Evolutionary conservation across 1,284 basidiomycete species (phyloP).

Genomic region (Inonotus hispidus): DNA sequence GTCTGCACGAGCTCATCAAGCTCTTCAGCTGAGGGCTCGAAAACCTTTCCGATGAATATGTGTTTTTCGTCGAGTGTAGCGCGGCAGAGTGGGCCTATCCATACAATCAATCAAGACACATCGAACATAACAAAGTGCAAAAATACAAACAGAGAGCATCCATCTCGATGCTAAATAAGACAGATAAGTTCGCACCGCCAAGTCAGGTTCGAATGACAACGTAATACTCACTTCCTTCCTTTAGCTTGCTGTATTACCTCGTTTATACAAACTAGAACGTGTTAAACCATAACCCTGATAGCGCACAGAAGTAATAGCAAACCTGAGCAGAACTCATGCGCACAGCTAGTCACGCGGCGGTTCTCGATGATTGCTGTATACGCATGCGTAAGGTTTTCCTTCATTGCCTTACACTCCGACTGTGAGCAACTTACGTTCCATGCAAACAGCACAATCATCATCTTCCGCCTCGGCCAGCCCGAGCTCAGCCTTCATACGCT

Average conservation of each 20-base stretch:
- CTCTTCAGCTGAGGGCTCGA: constrained; percentile 39
- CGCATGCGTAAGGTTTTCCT: constrained; percentile 21
- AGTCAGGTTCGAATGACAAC: background rate
- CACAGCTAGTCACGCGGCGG: constrained; percentile 49
- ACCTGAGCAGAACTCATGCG: constrained; percentile 61
- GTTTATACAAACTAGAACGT: constrained; percentile 28
- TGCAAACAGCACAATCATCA: constrained; percentile 25
- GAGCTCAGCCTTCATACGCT: constrained; percentile 19
- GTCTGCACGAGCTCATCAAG: constrained; percentile 24
- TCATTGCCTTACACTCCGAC: background rate
- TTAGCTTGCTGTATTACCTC: background rate
- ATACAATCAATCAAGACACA: background rate
- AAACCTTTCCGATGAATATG: constrained; percentile 49
- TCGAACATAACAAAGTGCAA: too few relatives aligned
- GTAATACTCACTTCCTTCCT: constrained; percentile 8
- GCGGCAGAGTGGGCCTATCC: constrained; percentile 50
- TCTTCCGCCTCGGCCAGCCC: constrained; percentile 18
- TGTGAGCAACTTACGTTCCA: constrained; percentile 20
- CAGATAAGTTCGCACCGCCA: too few relatives aligned
- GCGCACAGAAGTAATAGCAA: constrained; percentile 14
- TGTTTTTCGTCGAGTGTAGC: constrained; percentile 48
- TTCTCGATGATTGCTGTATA: constrained; percentile 40
- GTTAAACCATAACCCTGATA: background rate
- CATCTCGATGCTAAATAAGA: too few relatives aligned
- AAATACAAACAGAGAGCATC: too few relatives aligned